phyloP scores from a whole-genome alignment of 2,329 filamentous ascomycete genomes.

The Ciborinia camelliae region DNA sequence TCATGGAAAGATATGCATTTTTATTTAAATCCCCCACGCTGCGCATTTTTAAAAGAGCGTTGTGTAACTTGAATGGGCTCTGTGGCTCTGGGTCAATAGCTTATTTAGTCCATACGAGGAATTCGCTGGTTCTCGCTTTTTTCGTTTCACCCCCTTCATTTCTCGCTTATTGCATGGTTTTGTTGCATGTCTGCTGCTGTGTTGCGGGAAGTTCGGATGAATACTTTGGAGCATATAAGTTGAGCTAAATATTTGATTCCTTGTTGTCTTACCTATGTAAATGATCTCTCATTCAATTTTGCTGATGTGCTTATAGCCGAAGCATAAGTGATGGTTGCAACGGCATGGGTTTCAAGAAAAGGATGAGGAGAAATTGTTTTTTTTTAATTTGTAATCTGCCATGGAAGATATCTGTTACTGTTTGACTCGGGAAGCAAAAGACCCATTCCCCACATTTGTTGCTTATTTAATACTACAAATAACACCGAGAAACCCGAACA shows the following conservation, averaged over 20 bases:
- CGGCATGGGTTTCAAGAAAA: too few relatives aligned
- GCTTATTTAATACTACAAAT: conserved; percentile 3
- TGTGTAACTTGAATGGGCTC: too few relatives aligned
- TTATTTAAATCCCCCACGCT: too few relatives aligned
- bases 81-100: too few relatives aligned
- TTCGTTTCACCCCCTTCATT: not conserved
- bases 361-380: not conserved
- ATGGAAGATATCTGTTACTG: not conserved
- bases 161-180: not conserved
- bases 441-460: not conserved
- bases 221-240: not conserved
- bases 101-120: not conserved
- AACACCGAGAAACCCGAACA: not conserved
- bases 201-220: not conserved
- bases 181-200: not conserved
- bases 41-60: too few relatives aligned
- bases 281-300: not conserved
- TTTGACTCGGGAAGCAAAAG: not conserved
- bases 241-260: not conserved
- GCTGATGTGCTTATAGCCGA: too few relatives aligned
- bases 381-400: not conserved
- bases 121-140: not conserved
- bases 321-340: too few relatives aligned
- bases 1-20: too few relatives aligned
- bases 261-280: not conserved